A percentile compares a stretch with the other conserved stretches of the same genome.
These are phyloP conservation scores for Amanita jacksonii DNA, from an alignment of 768 basidiomycete species.

Conservation along the genomic window DNA sequence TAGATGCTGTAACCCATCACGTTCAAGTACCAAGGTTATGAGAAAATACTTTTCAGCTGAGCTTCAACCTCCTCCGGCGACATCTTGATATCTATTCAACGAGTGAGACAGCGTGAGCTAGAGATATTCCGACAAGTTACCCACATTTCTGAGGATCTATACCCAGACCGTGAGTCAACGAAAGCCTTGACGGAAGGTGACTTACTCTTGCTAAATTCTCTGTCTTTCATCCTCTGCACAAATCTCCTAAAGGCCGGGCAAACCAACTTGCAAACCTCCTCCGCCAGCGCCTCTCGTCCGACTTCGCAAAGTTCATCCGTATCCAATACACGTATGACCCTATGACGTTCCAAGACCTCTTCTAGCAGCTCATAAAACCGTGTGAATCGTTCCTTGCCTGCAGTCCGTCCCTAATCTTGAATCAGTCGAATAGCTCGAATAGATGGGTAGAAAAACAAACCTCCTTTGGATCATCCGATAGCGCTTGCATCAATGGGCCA, in stretches of 20 bases:
- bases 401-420: slow-evolving; percentile 34
- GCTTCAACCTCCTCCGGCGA: slow-evolving; percentile 65
- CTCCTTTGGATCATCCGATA: slow-evolving; percentile 53
- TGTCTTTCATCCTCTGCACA: slow-evolving; percentile 64
- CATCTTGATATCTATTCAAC: slow-evolving; percentile 80
- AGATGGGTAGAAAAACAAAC: too few relatives aligned
- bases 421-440: too few relatives aligned
- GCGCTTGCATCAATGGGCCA: slow-evolving; percentile 63
- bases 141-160: slow-evolving; percentile 66
- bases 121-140: slow-evolving; percentile 14
- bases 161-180: too few relatives aligned
- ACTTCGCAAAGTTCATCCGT: slow-evolving; percentile 42
- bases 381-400: slow-evolving; percentile 75
- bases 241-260: slow-evolving; percentile 69
- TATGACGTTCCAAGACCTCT: slow-evolving; percentile 70
- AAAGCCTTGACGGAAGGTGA: slow-evolving; percentile 8
- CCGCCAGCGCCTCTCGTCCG: slow-evolving; percentile 47
- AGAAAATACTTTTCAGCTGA: slow-evolving; percentile 57
- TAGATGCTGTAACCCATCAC: too few relatives aligned
- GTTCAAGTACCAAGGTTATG: too few relatives aligned
- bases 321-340: slow-evolving; percentile 55
- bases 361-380: slow-evolving; percentile 76
- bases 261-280: slow-evolving; percentile 71
- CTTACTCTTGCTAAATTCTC: slow-evolving; percentile 81
- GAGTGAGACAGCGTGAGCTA: slow-evolving; percentile 1